Base-by-base conservation (phyloP, 1,284 basidiomycete species). In the Lentinula novae-zelandiae region DNA sequence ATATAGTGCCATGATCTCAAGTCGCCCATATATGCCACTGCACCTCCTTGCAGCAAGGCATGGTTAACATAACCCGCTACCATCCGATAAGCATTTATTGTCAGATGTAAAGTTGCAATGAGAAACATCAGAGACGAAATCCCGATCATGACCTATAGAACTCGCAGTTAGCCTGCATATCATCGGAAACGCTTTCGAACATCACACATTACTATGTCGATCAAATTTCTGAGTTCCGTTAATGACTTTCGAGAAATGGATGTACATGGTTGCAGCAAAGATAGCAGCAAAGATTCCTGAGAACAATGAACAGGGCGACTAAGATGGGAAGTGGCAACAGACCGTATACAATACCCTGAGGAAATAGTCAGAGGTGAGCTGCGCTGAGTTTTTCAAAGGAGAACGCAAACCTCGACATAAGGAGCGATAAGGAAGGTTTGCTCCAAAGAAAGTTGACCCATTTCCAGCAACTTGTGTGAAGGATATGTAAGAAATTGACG, bases 121-220 rank as follows among this genome's bases (percentile, higher is more conserved):
- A 67, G 38, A 50, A 67, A 66, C 53, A 65, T 65, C 44, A 65
- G 31, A n/a, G 62, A 52, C 9, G 64, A 65, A n/a, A 65, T 60
- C 2, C 46, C 36, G 36, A 64, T 60, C 64, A 67, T 66, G 31
- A 61, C 46, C 62, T 65, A 46, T 2, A 15, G 36, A 33, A 13
- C n/a, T 20, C 44, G 13, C n/a, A 17, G 3, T 46, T 1, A 46
- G 17, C 22, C 17, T 22, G n/a, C 8, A 17, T 10, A 27, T 20
- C 10, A 8, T 22, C 8, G 44, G 44, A 8, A 22, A 27, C 4
- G n/a, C 3, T 7, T 1, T 5, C 5, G 40, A 42, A 17, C 13
- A 9, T 1, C n/a, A 10, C 1, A 46, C 44, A 27, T 46, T 46
- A 46, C 9, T 46, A 20, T 46, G 44, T 46, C 44, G 44, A n/a